Evolutionary conservation across 2,329 filamentous ascomycete species (phyloP), one percentile per base, ranked within the genome.

Genomic region (Thyridium curvatum): DNA sequence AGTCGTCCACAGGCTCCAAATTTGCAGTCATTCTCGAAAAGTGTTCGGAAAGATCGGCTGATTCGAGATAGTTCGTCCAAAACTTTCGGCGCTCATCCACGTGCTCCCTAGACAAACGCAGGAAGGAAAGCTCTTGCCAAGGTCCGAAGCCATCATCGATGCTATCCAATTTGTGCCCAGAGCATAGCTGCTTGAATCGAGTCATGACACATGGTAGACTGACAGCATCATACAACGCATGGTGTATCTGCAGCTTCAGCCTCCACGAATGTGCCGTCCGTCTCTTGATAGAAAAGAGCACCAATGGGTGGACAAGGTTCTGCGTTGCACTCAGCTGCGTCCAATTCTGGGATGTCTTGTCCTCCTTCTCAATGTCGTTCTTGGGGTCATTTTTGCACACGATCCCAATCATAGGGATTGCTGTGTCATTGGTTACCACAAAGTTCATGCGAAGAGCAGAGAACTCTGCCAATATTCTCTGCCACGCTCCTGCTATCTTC

Each of bases 141-240:
- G 21, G 6, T 26, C 10, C 6, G 10, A 26, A 10, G 6, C 21
- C 21, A 26, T 46, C 49, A 50, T 32, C 34, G 26, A 17, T 50
- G 38, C 14, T 18, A 3, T 46, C 13, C 12, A 47, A 12, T 16
- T 8, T 45, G 9, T 51, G 36, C 12, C 13, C 35, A 14, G 16
- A 12, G 34, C 32, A 54, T 39, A 62, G 46, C 8, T 46, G 37
- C 3, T 43, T 14, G 18, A 71, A 60, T 1, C 58, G 52, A 3
- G 70, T 54, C 16, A 88, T 64, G 6, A 94, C 62, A 1, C 71
- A 55, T 1, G 81, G 76, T 4, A 96, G 65, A 50, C 86, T 93
- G 43, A 94, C 71, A 6, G 82, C 89, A 56, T 96, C 91, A 53
- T 96, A 97, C 0, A 96, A 68, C 0, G 86, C 85, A 56, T 97